Evolutionary conservation across 2,329 filamentous ascomycete species (phyloP), one percentile per base, ranked within the genome.

Genomic region (Neoarthrinium moseri): DNA sequence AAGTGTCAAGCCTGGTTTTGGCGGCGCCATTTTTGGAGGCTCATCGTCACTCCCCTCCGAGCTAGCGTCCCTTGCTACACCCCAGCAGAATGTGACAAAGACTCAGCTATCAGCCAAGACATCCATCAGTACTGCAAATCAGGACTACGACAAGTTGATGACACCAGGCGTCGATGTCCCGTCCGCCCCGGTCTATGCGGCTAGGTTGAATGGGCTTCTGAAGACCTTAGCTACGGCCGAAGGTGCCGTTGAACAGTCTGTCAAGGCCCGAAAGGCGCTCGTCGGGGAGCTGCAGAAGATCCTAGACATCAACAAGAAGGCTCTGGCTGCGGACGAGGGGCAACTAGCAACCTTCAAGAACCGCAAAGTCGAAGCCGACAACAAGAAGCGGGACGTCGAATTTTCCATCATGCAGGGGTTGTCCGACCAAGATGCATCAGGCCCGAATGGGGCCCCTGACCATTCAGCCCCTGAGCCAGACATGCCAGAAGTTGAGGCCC

Each of bases 181-280:
- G 0, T 87, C 90, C 0, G 86, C 91, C 1, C 91, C 94, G 1
- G 91, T 99, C 17, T 89, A 95, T 61, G 94, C 94, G 2, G 92
- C 92, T 12, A 86, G 90, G 22, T 80, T 99, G 7, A 91, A 89
- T 53, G 87, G 89, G 3, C 76, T 99, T n/a, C 78, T 97, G 44
- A 96, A 94, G 71, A 87, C 84, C 6, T 78, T 99, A 15, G 89
- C 90, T 17, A 89, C 82, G 52, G 94, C 94, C 4, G 91, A 99
- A 67, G 89, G 83, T 45, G 91, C 92, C 1, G 87, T 97, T 1
- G 85, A 88, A 2, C 90, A 96, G 58, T 89, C 87, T 55, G 89
- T 99, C 62, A 91, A 92, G 62, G 89, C 91, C 2, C 84, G 94
- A 12, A 81, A 83, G 53, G 80, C 82, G 8, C 77, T 99, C 22